Conservation (phyloP, 352 stramenopile genomes). For the Aphanomyces cochlioides region DNA sequence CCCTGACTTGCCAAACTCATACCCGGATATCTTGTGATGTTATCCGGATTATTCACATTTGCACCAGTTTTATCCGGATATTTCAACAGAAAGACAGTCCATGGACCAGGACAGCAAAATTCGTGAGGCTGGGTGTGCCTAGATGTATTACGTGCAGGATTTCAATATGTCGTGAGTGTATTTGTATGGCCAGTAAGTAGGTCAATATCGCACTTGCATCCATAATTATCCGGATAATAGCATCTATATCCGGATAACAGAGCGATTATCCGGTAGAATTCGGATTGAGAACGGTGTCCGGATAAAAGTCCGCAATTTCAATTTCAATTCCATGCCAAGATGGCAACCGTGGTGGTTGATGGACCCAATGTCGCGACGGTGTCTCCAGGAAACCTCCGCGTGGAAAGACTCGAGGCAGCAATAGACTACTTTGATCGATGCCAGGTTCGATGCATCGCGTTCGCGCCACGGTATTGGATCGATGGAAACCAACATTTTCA, state of each 20-base stretch:
- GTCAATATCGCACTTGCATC: too few species aligned
- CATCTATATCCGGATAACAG: conserved; percentile 12
- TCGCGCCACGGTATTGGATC: conserved; percentile 79
- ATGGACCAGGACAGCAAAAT: too few species aligned
- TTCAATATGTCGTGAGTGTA: too few species aligned
- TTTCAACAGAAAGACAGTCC: too few species aligned
- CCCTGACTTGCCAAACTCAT: neutral
- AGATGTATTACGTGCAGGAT: too few species aligned
- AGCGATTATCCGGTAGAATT: neutral
- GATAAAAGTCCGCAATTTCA: neutral
- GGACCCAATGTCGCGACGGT: conserved; percentile 71
- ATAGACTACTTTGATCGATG: conserved; percentile 61
- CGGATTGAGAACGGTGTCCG: neutral
- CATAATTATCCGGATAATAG: neutral
- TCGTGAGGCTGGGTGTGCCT: too few species aligned
- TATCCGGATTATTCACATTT: neutral
- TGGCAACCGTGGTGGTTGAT: conserved; percentile 58
- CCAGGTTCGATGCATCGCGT: conserved; percentile 64
- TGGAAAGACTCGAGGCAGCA: conserved; percentile 58
- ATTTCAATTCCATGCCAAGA: neutral
- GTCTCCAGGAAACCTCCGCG: conserved; percentile 47
- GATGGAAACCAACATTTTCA: conserved; percentile 46
- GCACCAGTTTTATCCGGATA: too few species aligned
- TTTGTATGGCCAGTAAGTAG: too few species aligned
- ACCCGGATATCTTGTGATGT: neutral